Evolutionary conservation across 805 yeast genomes (phyloP), one percentile per base, ranked within the genome.

Genomic region (Maudiozyma serrabonitensis): DNA sequence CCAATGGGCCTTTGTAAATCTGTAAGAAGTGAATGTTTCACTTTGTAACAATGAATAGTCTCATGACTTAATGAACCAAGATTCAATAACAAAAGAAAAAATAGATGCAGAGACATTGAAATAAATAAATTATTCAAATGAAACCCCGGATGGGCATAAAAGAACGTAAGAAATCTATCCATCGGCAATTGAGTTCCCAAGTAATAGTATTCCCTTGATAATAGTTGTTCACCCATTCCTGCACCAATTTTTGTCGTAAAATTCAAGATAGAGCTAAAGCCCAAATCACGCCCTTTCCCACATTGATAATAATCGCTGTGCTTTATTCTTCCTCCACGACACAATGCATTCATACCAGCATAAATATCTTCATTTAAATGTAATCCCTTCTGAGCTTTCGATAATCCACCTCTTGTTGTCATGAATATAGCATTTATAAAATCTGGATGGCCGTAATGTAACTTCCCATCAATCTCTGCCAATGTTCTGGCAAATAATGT

Each of bases 361-460:
- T 85, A 90, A 38, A 90, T 91, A 72, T 90, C 98, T 64, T 90
- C 97, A 70, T 90, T 90, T 61, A 90, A 70, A 66, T 90, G 98
- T 50, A 90, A 71, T 12, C 97, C 95, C 63, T 83, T 87, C 67
- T 90, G 98, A 1, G 96, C 96, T 65, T 90, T 90, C 1, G 97
- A 88, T 3, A 91, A 78, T 13, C 98, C 98, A 39, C 98, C 97
- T 69, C 98, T 75, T 2, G 97, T 91, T 0, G 88, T 83, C 97
- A 90, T 91, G 61, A 83, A 90, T 11, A 85, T 81, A 6, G 81
- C 95, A 69, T 91, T 89, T 51, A 91, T 70, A 68, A 90, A 90
- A 72, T 90, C 98, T 3, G 98, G 98, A 69, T 90, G 97, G 2
- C 98, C 98, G 67, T 90, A 90, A 66, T 90, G 98, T 46, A 90